A percentile compares a stretch with the other conserved stretches of the same genome.
Evolutionary conservation across 2,329 filamentous ascomycete genomes (phyloP).

Genomic region (Leptographium lundbergii): DNA sequence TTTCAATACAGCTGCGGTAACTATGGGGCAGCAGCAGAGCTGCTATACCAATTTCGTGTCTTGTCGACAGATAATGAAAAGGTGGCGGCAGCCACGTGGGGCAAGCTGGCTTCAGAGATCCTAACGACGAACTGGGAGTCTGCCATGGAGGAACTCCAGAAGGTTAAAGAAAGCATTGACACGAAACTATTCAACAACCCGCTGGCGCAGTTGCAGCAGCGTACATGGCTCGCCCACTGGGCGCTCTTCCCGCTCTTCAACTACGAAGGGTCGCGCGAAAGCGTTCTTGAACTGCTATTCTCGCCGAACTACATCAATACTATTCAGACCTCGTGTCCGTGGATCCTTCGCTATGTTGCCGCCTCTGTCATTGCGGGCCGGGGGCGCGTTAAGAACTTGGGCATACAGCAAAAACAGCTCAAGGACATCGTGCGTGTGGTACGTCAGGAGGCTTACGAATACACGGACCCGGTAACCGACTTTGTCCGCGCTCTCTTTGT

Average conservation of each 20-base stretch:
- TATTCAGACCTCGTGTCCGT: constrained; percentile 94
- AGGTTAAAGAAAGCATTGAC: constrained; percentile 86
- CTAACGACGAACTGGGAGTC: constrained; percentile 90
- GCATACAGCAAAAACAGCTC: constrained; percentile 90
- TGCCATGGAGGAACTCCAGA: constrained; percentile 80
- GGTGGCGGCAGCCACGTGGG: constrained; percentile 91
- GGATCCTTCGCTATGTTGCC: constrained; percentile 88
- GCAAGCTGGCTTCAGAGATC: constrained; percentile 93
- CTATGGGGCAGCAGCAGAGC: constrained; percentile 78
- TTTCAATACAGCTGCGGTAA: constrained; percentile 97
- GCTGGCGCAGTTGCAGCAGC: constrained; percentile 87
- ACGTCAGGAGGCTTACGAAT: constrained; percentile 95
- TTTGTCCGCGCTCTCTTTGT: constrained; percentile 95
- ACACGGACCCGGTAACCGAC: constrained; percentile 87
- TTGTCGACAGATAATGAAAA: constrained; percentile 98
- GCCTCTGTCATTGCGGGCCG: constrained; percentile 93
- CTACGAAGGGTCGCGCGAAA: constrained; percentile 80
- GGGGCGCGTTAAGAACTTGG: constrained; percentile 65
- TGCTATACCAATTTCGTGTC: constrained; percentile 95
- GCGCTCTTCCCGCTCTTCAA: constrained; percentile 98
- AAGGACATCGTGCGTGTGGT: constrained; percentile 96
- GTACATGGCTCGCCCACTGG: constrained; percentile 97
- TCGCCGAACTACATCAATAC: constrained; percentile 97
- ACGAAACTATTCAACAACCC: constrained; percentile 93
- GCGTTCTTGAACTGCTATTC: constrained; percentile 92